phyloP scores from a whole-genome alignment of 495 filamentous ascomycete species.

The Talaromyces ruber region DNA sequence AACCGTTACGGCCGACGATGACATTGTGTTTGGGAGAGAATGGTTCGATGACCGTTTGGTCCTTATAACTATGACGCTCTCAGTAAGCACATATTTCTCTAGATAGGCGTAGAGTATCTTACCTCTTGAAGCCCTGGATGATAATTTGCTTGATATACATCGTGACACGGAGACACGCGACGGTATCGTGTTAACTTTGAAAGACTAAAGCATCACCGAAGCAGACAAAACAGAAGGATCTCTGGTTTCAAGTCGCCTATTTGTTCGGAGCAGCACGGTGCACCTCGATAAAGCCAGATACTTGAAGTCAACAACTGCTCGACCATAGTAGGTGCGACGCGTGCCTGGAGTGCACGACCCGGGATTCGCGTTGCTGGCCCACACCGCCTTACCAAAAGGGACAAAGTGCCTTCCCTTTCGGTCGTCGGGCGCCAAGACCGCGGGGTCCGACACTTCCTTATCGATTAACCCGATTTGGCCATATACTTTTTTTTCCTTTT shows the following conservation, averaged over 20 bases:
- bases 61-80: constrained; percentile 71
- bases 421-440: constrained; percentile 9
- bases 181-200: constrained; percentile 20
- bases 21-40: constrained; percentile 98
- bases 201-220: constrained; percentile 31
- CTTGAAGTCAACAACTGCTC: not conserved
- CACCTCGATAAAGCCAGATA: not conserved
- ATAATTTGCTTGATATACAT: constrained; percentile 99
- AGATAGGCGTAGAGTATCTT: constrained; percentile 11
- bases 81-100: not conserved
- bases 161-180: constrained; percentile 29
- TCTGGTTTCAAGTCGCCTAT: not conserved
- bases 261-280: not conserved
- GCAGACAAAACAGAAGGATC: constrained; percentile 7
- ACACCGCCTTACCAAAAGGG: not conserved
- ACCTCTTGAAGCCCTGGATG: constrained; percentile 99
- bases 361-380: not conserved
- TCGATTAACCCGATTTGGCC: constrained; percentile 1
- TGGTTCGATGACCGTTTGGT: constrained; percentile 96
- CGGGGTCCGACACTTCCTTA: constrained; percentile 4
- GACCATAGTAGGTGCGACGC: not conserved
- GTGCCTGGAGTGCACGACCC: not conserved
- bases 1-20: constrained; percentile 97
- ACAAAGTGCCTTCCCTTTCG: constrained; percentile 1
- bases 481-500: not conserved